Percentiles rank a stretch among this genome's conserved stretches.
These are phyloP conservation scores for Hsuehochloa calcarea DNA, from an alignment of 176 grass and related monocot genomes.

Conservation along the genomic window DNA sequence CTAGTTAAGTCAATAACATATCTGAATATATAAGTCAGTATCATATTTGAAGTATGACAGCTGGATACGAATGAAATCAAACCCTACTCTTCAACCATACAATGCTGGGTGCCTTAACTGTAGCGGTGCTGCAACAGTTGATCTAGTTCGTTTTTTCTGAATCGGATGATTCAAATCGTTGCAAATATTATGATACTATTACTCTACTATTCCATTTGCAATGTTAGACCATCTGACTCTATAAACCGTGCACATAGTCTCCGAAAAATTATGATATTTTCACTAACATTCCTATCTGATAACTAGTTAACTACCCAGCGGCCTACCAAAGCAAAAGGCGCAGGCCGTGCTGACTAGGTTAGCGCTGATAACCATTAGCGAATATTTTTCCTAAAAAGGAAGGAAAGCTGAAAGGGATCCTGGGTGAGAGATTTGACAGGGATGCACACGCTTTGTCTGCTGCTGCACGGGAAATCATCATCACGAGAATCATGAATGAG, in stretches of 20 bases:
- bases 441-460: constrained; percentile 37
- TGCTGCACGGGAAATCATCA: constrained; percentile 28
- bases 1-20: background rate
- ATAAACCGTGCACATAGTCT: too few species aligned
- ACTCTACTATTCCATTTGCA: too few species aligned
- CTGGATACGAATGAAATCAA: too few species aligned
- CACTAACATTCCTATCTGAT: background rate
- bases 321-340: background rate
- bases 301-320: background rate
- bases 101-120: background rate
- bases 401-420: background rate
- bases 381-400: background rate
- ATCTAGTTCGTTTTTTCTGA: too few species aligned
- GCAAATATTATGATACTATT: too few species aligned
- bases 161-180: too few species aligned
- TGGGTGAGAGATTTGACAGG: background rate
- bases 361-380: background rate
- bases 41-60: background rate
- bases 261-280: background rate
- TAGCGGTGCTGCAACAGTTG: too few species aligned
- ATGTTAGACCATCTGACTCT: too few species aligned
- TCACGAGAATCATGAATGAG: background rate
- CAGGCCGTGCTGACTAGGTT: background rate
- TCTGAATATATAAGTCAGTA: background rate
- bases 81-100: too few species aligned